A percentile compares a stretch with the other conserved stretches of the same genome.
Conservation (phyloP, 2,329 filamentous ascomycete species). For the Raffaelea albimanens region DNA sequence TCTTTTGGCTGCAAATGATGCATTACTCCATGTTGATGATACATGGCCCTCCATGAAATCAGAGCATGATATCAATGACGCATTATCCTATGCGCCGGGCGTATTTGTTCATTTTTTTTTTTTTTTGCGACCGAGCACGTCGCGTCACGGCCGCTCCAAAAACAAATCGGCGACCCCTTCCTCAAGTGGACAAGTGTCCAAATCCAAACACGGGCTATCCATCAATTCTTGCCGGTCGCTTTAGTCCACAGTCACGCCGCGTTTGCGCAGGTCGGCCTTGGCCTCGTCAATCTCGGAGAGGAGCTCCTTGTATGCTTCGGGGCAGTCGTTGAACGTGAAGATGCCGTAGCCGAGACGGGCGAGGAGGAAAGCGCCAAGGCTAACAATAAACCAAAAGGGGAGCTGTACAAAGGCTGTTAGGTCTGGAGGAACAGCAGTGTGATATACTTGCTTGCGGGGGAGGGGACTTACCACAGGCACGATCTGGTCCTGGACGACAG, state of each 20-base stretch:
- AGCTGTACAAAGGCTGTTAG: slow-evolving; percentile 44
- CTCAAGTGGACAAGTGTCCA: too few relatives aligned
- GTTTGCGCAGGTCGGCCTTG: slow-evolving; percentile 60
- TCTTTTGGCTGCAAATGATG: too few relatives aligned
- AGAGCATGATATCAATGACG: too few relatives aligned
- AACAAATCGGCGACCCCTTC: too few relatives aligned
- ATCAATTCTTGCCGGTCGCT: not conserved
- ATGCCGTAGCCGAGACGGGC: slow-evolving; percentile 88
- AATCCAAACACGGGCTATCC: not conserved
- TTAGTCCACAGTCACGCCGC: slow-evolving; percentile 72
- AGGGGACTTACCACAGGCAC: slow-evolving; percentile 69
- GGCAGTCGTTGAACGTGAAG: slow-evolving; percentile 93
- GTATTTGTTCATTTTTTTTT: too few relatives aligned
- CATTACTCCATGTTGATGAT: too few relatives aligned
- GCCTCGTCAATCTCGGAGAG: slow-evolving; percentile 75
- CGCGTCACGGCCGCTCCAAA: too few relatives aligned
- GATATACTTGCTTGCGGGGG: not conserved
- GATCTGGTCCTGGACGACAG: slow-evolving; percentile 70
- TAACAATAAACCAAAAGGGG: slow-evolving; percentile 85
- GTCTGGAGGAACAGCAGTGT: not conserved
- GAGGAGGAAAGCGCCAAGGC: slow-evolving; percentile 85
- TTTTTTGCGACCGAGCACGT: too few relatives aligned
- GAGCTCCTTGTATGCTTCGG: slow-evolving; percentile 80
- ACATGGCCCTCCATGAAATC: too few relatives aligned
- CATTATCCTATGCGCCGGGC: too few relatives aligned